These are phyloP conservation scores for Berkeleyomyces basicola DNA, from an alignment of 2,329 filamentous ascomycete genomes.

Conservation along the genomic window DNA sequence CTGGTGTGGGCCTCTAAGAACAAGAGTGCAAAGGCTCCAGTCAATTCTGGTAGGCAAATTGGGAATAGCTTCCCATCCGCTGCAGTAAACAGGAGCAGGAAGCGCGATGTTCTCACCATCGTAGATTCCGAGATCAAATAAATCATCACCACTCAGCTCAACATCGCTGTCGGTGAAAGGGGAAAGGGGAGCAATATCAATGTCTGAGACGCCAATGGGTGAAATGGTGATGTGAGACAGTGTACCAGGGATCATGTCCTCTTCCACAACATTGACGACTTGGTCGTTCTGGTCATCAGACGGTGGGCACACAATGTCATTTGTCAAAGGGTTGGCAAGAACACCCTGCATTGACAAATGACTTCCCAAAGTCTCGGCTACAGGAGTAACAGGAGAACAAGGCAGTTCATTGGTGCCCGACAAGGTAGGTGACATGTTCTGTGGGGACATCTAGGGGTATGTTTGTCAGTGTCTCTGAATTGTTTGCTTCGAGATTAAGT, in stretches of 20 bases:
- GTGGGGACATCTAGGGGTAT: neutral
- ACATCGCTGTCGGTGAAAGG: neutral
- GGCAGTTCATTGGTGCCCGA: too few relatives aligned
- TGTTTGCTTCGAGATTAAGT: neutral
- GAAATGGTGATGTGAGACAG: neutral
- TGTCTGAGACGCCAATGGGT: neutral
- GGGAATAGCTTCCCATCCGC: neutral
- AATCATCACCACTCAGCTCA: constrained; percentile 1
- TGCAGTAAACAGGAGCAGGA: neutral
- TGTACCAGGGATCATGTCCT: neutral
- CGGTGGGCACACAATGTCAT: too few relatives aligned
- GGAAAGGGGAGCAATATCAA: neutral
- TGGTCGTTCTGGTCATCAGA: too few relatives aligned
- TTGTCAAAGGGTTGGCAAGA: too few relatives aligned
- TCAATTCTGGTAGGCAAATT: neutral
- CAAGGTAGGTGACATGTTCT: neutral
- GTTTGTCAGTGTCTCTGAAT: neutral
- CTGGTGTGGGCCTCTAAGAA: neutral
- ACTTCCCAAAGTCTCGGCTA: too few relatives aligned
- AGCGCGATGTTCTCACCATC: neutral
- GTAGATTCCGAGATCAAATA: constrained; percentile 5
- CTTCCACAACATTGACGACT: too few relatives aligned
- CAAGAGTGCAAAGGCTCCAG: neutral
- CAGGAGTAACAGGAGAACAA: too few relatives aligned
- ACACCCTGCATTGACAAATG: too few relatives aligned